Percentiles rank a stretch among this genome's conserved stretches.
phyloP scores from a whole-genome alignment of 169 alveolate genomes.

The Eimeria tenella region DNA sequence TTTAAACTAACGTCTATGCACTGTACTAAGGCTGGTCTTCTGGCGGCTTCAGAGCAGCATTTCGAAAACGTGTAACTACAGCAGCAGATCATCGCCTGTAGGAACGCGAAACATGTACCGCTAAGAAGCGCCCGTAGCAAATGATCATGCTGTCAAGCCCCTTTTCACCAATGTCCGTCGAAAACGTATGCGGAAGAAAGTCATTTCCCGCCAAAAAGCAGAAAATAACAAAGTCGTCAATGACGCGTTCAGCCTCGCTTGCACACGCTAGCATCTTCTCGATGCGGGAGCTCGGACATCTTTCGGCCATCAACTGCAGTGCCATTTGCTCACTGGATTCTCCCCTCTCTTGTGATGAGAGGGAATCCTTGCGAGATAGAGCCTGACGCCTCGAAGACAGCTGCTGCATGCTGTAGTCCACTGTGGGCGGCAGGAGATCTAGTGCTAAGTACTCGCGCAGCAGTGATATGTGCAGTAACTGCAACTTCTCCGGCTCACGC shows the following conservation, averaged over 20 bases:
- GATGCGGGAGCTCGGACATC: background rate
- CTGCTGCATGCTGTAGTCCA: constrained; percentile 41
- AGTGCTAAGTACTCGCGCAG: constrained; percentile 82
- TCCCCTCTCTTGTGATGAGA: background rate
- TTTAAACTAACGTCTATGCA: background rate
- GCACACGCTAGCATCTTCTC: constrained; percentile 27
- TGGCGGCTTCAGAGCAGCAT: background rate
- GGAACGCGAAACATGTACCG: constrained; percentile 16
- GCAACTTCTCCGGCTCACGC: constrained; percentile 82
- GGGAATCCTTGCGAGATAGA: too few species aligned
- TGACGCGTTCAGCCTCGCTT: constrained; percentile 71
- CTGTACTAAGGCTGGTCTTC: background rate
- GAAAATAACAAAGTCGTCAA: constrained; percentile 83
- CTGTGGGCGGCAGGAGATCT: constrained; percentile 46
- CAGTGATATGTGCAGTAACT: constrained; percentile 83
- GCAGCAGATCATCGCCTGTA: constrained; percentile 5
- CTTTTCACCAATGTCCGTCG: constrained; percentile 91
- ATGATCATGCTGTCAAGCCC: constrained; percentile 91
- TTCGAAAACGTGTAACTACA: background rate
- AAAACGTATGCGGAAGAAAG: constrained; percentile 94
- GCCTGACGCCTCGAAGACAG: background rate
- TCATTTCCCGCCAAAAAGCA: constrained; percentile 92
- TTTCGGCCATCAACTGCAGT: background rate
- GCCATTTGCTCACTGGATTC: background rate
- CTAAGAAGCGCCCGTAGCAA: constrained; percentile 64